Percentiles rank a stretch among this genome's conserved stretches.
Conservation (phyloP, 768 basidiomycete genomes). For the Collybiopsis luxurians region DNA sequence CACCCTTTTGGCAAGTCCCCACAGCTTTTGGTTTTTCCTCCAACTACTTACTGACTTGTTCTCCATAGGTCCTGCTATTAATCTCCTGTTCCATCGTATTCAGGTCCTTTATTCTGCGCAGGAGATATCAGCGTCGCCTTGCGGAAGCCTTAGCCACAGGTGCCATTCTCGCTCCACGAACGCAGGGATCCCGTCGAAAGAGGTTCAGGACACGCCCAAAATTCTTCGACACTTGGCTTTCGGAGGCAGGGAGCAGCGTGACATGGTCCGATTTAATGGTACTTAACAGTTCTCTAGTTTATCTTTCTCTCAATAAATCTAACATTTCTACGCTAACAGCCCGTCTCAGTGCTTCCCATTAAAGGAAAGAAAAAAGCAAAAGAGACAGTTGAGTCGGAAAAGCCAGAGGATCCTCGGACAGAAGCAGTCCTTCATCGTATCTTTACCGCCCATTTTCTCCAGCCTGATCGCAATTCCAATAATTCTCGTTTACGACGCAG, state of each 20-base stretch:
- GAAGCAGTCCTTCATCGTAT: background rate
- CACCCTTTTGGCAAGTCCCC: background rate
- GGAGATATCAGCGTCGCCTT: slow-evolving; percentile 52
- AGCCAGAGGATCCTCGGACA: background rate
- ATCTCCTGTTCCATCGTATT: slow-evolving; percentile 64
- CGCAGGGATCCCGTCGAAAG: slow-evolving; percentile 36
- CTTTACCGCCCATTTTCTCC: background rate
- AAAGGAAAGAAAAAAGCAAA: slow-evolving; percentile 3
- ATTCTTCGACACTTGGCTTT: slow-evolving; percentile 46
- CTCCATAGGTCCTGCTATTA: slow-evolving; percentile 62
- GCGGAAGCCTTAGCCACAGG: slow-evolving; percentile 54
- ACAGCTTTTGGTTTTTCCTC: slow-evolving; percentile 2
- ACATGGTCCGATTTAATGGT: slow-evolving; percentile 52
- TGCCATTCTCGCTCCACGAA: slow-evolving; percentile 37
- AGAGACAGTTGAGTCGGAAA: background rate
- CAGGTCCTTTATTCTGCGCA: slow-evolving; percentile 59
- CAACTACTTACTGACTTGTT: slow-evolving; percentile 62
- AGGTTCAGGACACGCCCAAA: slow-evolving; percentile 48
- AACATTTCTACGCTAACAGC: slow-evolving; percentile 11
- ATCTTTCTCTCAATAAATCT: slow-evolving; percentile 4
- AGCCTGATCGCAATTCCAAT: background rate
- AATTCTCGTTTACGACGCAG: background rate
- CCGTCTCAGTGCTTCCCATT: slow-evolving; percentile 30
- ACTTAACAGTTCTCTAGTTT: background rate
- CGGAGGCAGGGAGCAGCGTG: slow-evolving; percentile 25